Evolutionary conservation across 495 filamentous ascomycete genomes (phyloP).

Genomic region (Thermochaetoides thermophila): DNA sequence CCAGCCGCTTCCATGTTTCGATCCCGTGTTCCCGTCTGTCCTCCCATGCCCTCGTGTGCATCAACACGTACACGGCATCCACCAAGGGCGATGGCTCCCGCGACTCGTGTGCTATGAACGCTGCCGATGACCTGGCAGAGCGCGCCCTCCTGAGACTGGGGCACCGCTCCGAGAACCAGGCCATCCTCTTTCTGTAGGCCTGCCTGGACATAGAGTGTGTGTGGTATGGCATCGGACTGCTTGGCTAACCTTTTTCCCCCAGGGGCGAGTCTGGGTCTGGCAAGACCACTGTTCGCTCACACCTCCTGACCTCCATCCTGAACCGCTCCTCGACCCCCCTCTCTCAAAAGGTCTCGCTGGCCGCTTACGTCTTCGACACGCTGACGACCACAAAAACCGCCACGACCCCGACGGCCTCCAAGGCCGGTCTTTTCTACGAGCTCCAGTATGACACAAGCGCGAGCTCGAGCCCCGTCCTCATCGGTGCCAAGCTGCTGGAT

Average conservation of each 20-base stretch:
- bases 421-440: conserved; percentile 87
- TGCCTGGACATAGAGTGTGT: no score
- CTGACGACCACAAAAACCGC: conserved; percentile 96
- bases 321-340: conserved; percentile 81
- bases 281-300: conserved; percentile 85
- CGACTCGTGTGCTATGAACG: conserved; percentile 72
- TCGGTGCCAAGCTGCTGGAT: conserved; percentile 88
- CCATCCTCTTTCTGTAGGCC: conserved; percentile 78
- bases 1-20: conserved; percentile 85
- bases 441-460: conserved; percentile 88
- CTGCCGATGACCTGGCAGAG: conserved; percentile 77
- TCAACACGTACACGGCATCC: conserved; percentile 87
- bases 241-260: conserved; percentile 12
- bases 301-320: conserved; percentile 69
- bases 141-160: conserved; percentile 77
- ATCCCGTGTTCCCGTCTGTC: conserved; percentile 77
- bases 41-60: conserved; percentile 72
- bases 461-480: conserved; percentile 61
- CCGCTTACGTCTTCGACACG: conserved; percentile 87
- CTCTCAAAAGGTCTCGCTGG: conserved; percentile 81
- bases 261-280: conserved; percentile 92
- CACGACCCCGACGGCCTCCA: conserved; percentile 88
- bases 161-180: conserved; percentile 80
- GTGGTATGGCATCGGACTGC: not conserved
- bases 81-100: conserved; percentile 79